phyloP scores from a whole-genome alignment of 208 protist genomes.

The Leishmania arabica region DNA sequence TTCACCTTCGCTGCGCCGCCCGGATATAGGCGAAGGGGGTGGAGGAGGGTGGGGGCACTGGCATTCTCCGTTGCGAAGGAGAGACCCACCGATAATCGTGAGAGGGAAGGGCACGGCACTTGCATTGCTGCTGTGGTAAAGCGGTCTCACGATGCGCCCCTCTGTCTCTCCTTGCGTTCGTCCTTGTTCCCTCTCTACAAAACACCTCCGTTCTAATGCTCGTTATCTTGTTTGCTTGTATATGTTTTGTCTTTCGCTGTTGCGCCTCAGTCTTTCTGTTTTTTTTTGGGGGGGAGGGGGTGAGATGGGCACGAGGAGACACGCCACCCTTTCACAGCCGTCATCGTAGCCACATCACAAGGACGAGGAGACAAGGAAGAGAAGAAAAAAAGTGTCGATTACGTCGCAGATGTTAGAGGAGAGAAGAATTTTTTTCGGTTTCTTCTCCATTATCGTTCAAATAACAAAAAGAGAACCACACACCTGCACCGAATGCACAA shows the following conservation, averaged over 20 bases:
- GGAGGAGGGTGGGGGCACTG: not conserved
- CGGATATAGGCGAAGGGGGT: not conserved
- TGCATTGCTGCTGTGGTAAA: not conserved
- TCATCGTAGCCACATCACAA: not conserved
- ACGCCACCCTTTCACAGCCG: not conserved
- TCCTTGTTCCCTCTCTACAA: not conserved
- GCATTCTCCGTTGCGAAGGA: not conserved
- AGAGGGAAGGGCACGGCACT: not conserved
- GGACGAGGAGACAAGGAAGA: not conserved
- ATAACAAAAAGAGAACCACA: not conserved
- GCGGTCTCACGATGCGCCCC: not conserved
- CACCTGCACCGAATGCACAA: not conserved
- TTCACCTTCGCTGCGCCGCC: not conserved
- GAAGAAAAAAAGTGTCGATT: slow-evolving; percentile 4
- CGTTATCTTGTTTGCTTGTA: not conserved
- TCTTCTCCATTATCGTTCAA: not conserved
- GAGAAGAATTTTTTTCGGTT: not conserved
- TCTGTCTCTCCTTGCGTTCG: not conserved
- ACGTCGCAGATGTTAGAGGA: slow-evolving; percentile 1
- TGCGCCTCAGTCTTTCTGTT: not conserved
- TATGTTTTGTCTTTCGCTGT: not conserved
- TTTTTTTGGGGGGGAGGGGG: not conserved
- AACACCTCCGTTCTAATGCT: not conserved
- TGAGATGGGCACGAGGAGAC: not conserved
- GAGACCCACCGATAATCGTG: not conserved